phyloP scores from a whole-genome alignment of 2,329 filamentous ascomycete genomes.

The Pseudogymnoascus sp. region DNA sequence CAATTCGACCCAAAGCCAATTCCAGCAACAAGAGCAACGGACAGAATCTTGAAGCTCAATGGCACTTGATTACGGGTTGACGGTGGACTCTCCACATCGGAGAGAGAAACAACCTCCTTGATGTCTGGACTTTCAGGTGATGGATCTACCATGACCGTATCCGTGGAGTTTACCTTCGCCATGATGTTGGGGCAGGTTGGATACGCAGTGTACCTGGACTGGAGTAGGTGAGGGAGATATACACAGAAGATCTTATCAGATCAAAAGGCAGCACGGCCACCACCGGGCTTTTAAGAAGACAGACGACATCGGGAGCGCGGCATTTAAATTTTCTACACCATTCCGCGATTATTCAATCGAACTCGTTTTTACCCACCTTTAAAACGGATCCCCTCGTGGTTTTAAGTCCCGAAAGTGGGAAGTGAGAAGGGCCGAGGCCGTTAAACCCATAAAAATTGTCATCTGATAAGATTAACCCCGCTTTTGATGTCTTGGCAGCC shows the following conservation, averaged over 20 bases:
- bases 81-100: not conserved
- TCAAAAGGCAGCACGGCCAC: not conserved
- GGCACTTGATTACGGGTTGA: conserved; percentile 16
- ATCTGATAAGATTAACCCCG: not conserved
- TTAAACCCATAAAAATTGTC: not conserved
- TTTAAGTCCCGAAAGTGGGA: not conserved
- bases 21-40: conserved; percentile 43
- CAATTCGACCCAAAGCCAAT: conserved; percentile 55
- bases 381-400: not conserved
- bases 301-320: not conserved
- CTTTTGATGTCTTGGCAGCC: not conserved
- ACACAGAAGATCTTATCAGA: not conserved
- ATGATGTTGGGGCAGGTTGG: not conserved
- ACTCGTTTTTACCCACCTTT: not conserved
- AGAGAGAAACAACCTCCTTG: not conserved
- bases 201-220: not conserved
- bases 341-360: not conserved
- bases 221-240: not conserved
- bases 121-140: not conserved
- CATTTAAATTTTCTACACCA: not conserved
- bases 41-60: conserved; percentile 30
- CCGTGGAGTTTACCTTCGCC: not conserved
- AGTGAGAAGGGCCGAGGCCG: not conserved
- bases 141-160: not conserved
- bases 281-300: not conserved